Percentiles rank a stretch among this genome's conserved stretches.
phyloP scores from a whole-genome alignment of 495 filamentous ascomycete species.

The Rostrohypoxylon terebratum region DNA sequence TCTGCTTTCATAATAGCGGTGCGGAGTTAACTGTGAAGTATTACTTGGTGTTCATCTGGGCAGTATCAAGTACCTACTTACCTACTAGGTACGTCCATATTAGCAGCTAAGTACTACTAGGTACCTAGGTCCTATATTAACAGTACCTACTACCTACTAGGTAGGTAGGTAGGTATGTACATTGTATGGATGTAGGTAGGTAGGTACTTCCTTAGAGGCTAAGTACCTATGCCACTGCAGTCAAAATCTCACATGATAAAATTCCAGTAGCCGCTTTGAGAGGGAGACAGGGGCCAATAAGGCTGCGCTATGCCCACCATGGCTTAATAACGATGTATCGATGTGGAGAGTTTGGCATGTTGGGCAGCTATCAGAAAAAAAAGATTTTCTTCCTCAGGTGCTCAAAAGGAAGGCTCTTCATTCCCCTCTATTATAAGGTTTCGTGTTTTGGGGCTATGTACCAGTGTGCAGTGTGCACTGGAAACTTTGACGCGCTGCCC shows the following conservation, averaged over 20 bases:
- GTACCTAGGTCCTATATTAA: no score
- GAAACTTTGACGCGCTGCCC: background rate
- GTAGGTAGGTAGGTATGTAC: no score
- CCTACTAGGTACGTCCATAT: no score
- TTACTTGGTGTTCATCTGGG: background rate
- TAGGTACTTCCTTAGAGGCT: no score
- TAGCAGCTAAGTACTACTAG: no score
- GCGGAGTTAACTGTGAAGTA: conserved; percentile 3
- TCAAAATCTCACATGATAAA: conserved; percentile 31
- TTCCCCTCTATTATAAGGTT: conserved; percentile 17
- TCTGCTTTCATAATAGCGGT: no score
- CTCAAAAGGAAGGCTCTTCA: background rate
- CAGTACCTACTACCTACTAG: no score
- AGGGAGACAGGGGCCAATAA: conserved; percentile 21
- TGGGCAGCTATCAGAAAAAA: conserved; percentile 41
- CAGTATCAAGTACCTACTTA: no score
- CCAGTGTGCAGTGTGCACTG: background rate
- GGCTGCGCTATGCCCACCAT: conserved; percentile 8
- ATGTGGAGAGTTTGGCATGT: conserved; percentile 23
- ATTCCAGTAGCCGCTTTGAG: conserved; percentile 31
- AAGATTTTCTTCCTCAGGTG: conserved; percentile 13
- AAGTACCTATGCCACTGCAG: no score
- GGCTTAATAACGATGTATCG: conserved; percentile 13
- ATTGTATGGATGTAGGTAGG: no score
- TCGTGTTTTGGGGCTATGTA: background rate